These are phyloP conservation scores for Penicillium lividum DNA, from an alignment of 495 filamentous ascomycete genomes.

Conservation along the genomic window DNA sequence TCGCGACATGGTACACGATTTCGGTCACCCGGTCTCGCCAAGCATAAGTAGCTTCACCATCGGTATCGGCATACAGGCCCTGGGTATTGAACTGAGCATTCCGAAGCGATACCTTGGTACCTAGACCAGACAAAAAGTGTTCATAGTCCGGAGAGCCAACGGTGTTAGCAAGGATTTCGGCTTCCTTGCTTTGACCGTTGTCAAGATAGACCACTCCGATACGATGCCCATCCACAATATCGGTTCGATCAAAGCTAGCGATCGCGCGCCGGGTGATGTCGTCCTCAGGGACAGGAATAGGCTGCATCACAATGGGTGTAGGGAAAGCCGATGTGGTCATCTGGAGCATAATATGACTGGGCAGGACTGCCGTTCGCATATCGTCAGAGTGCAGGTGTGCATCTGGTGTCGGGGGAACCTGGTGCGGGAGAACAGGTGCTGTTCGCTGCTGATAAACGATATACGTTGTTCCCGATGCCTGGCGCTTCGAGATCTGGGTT, in stretches of 20 bases:
- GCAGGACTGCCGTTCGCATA: constrained; percentile 56
- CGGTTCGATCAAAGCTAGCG: constrained; percentile 77
- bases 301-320: constrained; percentile 65
- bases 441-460: constrained; percentile 73
- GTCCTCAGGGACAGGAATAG: constrained; percentile 80
- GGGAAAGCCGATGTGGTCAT: constrained; percentile 64
- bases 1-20: constrained; percentile 92
- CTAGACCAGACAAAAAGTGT: constrained; percentile 76
- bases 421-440: constrained; percentile 65
- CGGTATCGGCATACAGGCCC: constrained; percentile 79
- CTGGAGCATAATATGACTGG: constrained; percentile 83
- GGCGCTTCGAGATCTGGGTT: constrained; percentile 77
- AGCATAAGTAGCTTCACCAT: constrained; percentile 84
- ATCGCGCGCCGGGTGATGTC: constrained; percentile 77
- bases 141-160: constrained; percentile 83
- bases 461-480: constrained; percentile 82
- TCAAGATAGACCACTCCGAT: constrained; percentile 92
- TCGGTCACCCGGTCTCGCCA: constrained; percentile 96
- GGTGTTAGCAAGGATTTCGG: constrained; percentile 81
- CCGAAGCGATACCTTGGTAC: constrained; percentile 74
- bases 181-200: constrained; percentile 75
- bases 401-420: constrained; percentile 55
- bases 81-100: constrained; percentile 89
- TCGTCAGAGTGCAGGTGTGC: constrained; percentile 40
- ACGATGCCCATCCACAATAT: constrained; percentile 93